Conservation (phyloP, 257 asterid species). For the Salvia rosmarinus region DNA sequence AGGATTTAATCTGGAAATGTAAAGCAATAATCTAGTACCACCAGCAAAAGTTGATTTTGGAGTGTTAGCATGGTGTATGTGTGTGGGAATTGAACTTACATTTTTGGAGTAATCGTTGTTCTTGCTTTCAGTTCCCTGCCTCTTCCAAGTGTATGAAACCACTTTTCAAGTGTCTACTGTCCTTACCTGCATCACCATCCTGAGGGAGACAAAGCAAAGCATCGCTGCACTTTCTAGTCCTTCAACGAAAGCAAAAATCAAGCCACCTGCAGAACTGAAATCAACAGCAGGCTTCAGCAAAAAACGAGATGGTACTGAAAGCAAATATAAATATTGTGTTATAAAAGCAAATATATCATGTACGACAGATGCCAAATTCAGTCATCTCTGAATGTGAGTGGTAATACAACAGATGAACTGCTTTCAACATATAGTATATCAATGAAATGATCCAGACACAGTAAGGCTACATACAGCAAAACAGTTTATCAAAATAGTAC, state of each 20-base stretch:
- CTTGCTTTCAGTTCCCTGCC: not conserved
- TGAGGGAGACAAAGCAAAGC: too few relatives aligned
- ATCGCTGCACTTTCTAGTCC: constrained; percentile 12
- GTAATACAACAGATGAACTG: not conserved
- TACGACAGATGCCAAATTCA: not conserved
- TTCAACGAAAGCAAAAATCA: constrained; percentile 17
- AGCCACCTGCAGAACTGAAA: constrained; percentile 16
- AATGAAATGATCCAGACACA: constrained; percentile 17
- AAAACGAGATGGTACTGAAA: not conserved
- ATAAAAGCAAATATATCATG: too few relatives aligned
- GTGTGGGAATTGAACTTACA: too few relatives aligned
- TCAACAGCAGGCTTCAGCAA: not conserved
- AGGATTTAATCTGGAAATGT: too few relatives aligned
- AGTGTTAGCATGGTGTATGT: too few relatives aligned
- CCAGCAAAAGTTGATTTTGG: too few relatives aligned
- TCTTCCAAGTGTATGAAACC: constrained; percentile 27
- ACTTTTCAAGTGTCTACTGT: too few relatives aligned
- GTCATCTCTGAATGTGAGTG: not conserved
- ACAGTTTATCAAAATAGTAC: not conserved
- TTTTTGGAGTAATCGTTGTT: too few relatives aligned
- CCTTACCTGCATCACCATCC: too few relatives aligned
- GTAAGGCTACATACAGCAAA: constrained; percentile 27
- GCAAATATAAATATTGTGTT: not conserved
- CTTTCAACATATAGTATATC: constrained; percentile 11
- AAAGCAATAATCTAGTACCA: too few relatives aligned